Evolutionary conservation across 768 basidiomycete genomes (phyloP), one percentile per base, ranked within the genome.

Genomic region (Boletus pseudopeckii): DNA sequence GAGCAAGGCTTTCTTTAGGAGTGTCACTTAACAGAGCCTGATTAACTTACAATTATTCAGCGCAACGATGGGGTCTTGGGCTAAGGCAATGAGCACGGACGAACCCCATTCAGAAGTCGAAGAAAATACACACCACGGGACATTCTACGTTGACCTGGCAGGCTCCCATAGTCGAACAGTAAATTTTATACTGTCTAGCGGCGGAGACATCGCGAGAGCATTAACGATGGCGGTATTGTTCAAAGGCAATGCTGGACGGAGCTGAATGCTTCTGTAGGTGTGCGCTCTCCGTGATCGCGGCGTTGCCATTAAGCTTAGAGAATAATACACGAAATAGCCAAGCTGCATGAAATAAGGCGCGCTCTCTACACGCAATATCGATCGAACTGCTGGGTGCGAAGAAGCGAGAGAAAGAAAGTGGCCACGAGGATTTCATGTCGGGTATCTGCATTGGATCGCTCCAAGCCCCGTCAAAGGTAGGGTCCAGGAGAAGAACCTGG

Each of bases 1-100:
- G 28, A 38, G 30, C 20, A 49, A 51, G 17, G n/a, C 0, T 15
- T 26, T 32, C 32, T 51, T 50, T 24, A 47, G 41, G 14, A 28
- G 39, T 26, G 1, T 49, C 36, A 34, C 32, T 47, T 6, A 22
- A 24, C 43, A 14, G 45, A 46, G 28, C 22, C 8, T 39, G 20
- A 33, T 47, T 41, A 39, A 43, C 74, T 47, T 60, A 77, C 77
- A 73, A 57, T 78, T 77, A 64, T 78, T 78, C 4, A 79, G 61
- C 34, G 56, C 62, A 36, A 69, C 70, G 26, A 66, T 69, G 30
- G 66, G 62, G 26, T 56, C 72, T 67, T 62, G 58, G 22, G 56
- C 63, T 62, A 48, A 43, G 52, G 54, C 40, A 28, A 58, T 67
- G 45, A 67, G 56, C 38, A 51, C 30, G 30, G 41, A 57, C 20